Evolutionary conservation across 495 filamentous ascomycete genomes (phyloP).

Genomic region (Saxophila tyrrhenica): DNA sequence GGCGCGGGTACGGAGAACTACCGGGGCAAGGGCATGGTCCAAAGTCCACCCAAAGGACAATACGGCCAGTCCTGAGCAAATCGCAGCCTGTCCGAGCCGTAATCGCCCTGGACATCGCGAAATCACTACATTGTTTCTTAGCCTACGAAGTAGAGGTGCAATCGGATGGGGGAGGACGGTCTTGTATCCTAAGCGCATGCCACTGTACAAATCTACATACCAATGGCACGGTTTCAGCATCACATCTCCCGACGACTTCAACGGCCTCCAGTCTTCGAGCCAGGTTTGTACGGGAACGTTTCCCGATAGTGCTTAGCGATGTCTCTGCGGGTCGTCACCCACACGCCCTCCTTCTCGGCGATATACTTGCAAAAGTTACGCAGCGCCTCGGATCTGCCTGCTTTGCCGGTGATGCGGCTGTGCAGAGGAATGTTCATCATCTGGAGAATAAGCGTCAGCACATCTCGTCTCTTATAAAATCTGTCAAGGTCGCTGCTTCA

Average conservation of each 20-base stretch:
- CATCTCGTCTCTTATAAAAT: background rate
- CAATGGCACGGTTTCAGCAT: slow-evolving; percentile 2
- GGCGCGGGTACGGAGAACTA: slow-evolving; percentile 74
- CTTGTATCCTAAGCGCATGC: slow-evolving; percentile 4
- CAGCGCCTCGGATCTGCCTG: slow-evolving; percentile 24
- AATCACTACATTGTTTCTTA: background rate
- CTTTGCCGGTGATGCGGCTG: slow-evolving; percentile 24
- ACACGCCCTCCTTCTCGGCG: slow-evolving; percentile 24
- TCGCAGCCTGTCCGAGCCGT: background rate
- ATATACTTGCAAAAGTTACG: slow-evolving; percentile 26
- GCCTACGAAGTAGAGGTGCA: background rate
- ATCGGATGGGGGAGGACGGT: background rate
- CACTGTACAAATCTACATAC: slow-evolving; percentile 4
- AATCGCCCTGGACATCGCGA: background rate
- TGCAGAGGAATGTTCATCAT: slow-evolving; percentile 30
- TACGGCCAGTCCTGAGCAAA: background rate
- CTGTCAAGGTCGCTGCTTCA: background rate
- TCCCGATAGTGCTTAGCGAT: slow-evolving; percentile 24
- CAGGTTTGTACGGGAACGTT: slow-evolving; percentile 23
- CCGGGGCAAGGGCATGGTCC: slow-evolving; percentile 68
- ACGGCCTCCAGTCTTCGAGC: slow-evolving; percentile 1
- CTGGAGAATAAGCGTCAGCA: background rate
- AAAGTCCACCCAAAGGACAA: slow-evolving; percentile 38
- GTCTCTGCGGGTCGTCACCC: slow-evolving; percentile 25
- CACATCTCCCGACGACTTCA: background rate